These are phyloP conservation scores for Cubamyces lactineus DNA, from an alignment of 768 basidiomycete species.

Conservation along the genomic window DNA sequence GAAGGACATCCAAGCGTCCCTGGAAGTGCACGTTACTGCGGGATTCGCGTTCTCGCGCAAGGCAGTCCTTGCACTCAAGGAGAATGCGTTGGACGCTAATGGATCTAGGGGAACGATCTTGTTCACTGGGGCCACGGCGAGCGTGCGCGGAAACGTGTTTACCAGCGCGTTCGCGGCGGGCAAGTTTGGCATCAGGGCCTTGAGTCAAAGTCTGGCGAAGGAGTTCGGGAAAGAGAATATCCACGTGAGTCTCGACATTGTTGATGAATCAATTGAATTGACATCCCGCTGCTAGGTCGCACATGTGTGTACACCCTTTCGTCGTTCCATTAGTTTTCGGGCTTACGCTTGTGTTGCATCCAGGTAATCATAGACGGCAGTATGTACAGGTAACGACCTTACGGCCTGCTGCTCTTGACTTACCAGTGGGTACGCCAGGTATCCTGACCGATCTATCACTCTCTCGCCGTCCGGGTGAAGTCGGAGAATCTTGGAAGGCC, in stretches of 20 bases:
- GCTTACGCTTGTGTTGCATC: not conserved
- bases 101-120: constrained; percentile 43
- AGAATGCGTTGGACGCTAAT: constrained; percentile 32
- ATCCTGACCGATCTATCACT: constrained; percentile 44
- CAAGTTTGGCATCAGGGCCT: constrained; percentile 42
- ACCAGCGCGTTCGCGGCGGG: constrained; percentile 44
- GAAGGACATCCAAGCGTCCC: constrained; percentile 34
- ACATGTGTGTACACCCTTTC: constrained; percentile 50
- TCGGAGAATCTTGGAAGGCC: constrained; percentile 41
- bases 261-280: not conserved
- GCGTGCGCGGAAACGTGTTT: constrained; percentile 40
- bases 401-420: not conserved
- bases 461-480: constrained; percentile 19
- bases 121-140: constrained; percentile 49
- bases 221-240: constrained; percentile 49
- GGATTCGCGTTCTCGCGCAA: constrained; percentile 44
- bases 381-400: constrained; percentile 27
- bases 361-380: constrained; percentile 73
- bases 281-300: constrained; percentile 47
- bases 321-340: not conserved
- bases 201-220: constrained; percentile 45
- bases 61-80: constrained; percentile 38
- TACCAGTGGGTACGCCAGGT: constrained; percentile 12
- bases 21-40: constrained; percentile 39
- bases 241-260: constrained; percentile 35